phyloP scores from a whole-genome alignment of 345 rosid genomes.

The Raphanus sativus region DNA sequence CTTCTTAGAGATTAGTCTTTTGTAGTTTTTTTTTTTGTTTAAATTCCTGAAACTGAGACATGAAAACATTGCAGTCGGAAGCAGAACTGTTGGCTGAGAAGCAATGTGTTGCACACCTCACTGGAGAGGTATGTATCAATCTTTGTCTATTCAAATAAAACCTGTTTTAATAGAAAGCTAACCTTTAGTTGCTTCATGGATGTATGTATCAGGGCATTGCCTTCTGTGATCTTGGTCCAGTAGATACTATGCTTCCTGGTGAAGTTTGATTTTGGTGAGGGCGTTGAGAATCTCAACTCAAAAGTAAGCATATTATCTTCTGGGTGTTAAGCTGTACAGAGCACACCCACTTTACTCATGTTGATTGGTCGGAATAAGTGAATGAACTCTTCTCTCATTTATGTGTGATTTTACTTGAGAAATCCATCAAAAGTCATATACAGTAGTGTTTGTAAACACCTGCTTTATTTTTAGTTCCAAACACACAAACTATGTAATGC shows the following conservation, averaged over 20 bases:
- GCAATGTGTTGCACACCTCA: slow-evolving; percentile 96
- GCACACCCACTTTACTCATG: slow-evolving; percentile 33
- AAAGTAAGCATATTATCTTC: slow-evolving; percentile 31
- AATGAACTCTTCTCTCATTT: slow-evolving; percentile 5
- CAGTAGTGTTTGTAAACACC: slow-evolving; percentile 32
- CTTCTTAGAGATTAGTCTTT: slow-evolving; percentile 5
- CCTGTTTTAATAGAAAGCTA: slow-evolving; percentile 11
- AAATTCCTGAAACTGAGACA: neutral
- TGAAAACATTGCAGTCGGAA: slow-evolving; percentile 63
- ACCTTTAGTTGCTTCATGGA: slow-evolving; percentile 5
- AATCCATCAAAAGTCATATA: slow-evolving; percentile 24
- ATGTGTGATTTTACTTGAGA: slow-evolving; percentile 29
- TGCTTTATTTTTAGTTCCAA: slow-evolving; percentile 6
- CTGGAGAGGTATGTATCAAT: slow-evolving; percentile 65
- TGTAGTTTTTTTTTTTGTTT: neutral
- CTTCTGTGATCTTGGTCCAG: slow-evolving; percentile 80
- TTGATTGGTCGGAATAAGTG: slow-evolving; percentile 28
- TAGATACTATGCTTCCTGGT: slow-evolving; percentile 99
- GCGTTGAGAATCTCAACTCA: no score
- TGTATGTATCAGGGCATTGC: slow-evolving; percentile 71
- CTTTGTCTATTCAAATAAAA: neutral
- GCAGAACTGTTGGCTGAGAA: slow-evolving; percentile 90
- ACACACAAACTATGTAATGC: slow-evolving; percentile 20
- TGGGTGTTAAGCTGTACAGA: slow-evolving; percentile 35
- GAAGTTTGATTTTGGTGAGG: slow-evolving; percentile 63